Evolutionary conservation across 2,329 filamentous ascomycete species (phyloP).

Genomic region (Fusarium foetens): DNA sequence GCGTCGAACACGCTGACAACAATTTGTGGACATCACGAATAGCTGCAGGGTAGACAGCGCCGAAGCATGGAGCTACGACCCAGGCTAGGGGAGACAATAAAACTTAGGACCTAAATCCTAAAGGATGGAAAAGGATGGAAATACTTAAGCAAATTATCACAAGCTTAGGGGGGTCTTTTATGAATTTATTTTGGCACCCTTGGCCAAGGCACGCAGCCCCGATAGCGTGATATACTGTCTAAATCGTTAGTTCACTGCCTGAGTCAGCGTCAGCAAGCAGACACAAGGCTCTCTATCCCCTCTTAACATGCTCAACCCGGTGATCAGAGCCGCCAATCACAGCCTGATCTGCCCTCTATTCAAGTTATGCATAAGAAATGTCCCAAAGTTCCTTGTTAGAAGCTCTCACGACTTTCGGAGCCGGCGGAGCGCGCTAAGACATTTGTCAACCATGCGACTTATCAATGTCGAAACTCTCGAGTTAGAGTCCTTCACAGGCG

Average conservation of each 20-base stretch:
- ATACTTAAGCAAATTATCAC: fast-evolving
- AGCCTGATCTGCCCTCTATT: not conserved
- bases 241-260: not conserved
- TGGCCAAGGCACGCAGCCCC: not conserved
- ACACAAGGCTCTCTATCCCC: not conserved
- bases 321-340: not conserved
- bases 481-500: slow-evolving; percentile 12
- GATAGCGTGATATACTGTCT: not conserved
- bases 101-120: not conserved
- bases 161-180: no score
- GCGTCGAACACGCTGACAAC: no score
- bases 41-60: not conserved
- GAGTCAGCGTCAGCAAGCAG: not conserved
- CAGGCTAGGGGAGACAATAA: no score
- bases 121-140: no score
- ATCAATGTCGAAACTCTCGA: slow-evolving; percentile 18
- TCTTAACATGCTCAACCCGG: not conserved
- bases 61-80: not conserved
- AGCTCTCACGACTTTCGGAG: not conserved
- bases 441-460: slow-evolving; percentile 6
- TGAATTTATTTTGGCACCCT: not conserved
- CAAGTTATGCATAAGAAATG: not conserved
- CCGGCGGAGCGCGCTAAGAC: not conserved
- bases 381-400: not conserved
- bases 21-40: not conserved